A percentile compares a stretch with the other conserved stretches of the same genome.
Evolutionary conservation across 2,329 filamentous ascomycete genomes (phyloP).

Genomic region (Fusarium praegraminearum): DNA sequence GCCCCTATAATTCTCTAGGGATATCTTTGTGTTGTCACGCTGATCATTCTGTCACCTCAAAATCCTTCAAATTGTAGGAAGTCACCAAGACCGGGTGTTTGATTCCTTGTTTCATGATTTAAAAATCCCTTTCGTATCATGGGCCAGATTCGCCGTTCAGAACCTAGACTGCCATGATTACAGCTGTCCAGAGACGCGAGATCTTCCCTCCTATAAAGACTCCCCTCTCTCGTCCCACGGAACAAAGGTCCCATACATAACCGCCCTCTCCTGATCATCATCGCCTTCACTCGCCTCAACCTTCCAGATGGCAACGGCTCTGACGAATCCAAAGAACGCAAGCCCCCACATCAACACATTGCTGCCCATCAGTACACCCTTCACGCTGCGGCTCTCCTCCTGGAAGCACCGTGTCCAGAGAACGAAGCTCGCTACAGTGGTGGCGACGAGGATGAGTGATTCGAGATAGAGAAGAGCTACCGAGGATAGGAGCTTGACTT

Average conservation of each 20-base stretch:
- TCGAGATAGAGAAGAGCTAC: slow-evolving; percentile 47
- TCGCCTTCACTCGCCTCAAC: slow-evolving; percentile 23
- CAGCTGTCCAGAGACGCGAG: no score
- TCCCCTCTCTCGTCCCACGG: slow-evolving; percentile 28
- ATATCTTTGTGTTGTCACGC: no score
- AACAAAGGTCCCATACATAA: slow-evolving; percentile 42
- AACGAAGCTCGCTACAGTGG: slow-evolving; percentile 34
- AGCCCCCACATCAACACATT: slow-evolving; percentile 47
- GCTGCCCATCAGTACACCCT: slow-evolving; percentile 47
- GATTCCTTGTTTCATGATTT: not conserved
- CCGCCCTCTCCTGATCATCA: slow-evolving; percentile 4
- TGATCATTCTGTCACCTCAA: no score
- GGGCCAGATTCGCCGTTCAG: not conserved
- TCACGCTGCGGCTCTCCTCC: slow-evolving; percentile 40
- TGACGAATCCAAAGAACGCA: slow-evolving; percentile 47
- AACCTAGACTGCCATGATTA: not conserved
- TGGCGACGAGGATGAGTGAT: slow-evolving; percentile 42
- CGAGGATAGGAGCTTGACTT: slow-evolving; percentile 45
- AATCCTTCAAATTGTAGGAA: not conserved
- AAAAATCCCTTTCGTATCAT: not conserved
- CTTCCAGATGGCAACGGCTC: slow-evolving; percentile 49
- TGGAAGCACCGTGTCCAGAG: slow-evolving; percentile 44
- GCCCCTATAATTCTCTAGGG: no score
- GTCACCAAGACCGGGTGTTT: not conserved
- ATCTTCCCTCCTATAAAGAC: slow-evolving; percentile 10